Conservation (phyloP, 495 filamentous ascomycete genomes). For the Talaromyces thailandensis region DNA sequence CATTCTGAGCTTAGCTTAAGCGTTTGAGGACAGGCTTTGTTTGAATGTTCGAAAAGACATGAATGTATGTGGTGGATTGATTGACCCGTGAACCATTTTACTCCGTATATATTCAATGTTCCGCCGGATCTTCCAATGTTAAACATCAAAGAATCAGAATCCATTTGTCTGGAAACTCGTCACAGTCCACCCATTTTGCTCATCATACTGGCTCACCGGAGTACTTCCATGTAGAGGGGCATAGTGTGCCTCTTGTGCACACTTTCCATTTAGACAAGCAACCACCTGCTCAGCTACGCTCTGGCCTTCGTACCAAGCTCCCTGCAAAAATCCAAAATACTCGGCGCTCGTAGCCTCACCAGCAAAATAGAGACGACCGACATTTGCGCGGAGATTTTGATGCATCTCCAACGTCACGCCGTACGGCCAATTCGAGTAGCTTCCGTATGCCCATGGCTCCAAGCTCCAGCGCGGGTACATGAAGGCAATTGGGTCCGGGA, state of each 20-base stretch:
- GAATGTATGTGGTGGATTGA: too few species aligned
- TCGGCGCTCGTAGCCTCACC: slow-evolving; percentile 61
- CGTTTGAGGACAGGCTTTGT: too few species aligned
- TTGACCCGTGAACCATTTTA: too few species aligned
- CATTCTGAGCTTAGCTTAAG: too few species aligned
- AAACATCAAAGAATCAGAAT: neutral
- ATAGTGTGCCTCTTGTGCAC: slow-evolving; percentile 19
- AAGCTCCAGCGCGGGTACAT: slow-evolving; percentile 63
- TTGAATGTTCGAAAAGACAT: too few species aligned
- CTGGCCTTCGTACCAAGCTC: slow-evolving; percentile 54
- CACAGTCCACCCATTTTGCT: slow-evolving; percentile 24
- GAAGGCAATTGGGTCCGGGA: slow-evolving; percentile 62
- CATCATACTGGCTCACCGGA: slow-evolving; percentile 14
- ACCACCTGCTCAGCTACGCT: slow-evolving; percentile 45
- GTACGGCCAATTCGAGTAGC: slow-evolving; percentile 67
- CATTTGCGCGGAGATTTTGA: slow-evolving; percentile 64
- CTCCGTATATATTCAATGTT: neutral
- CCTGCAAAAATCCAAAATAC: slow-evolving; percentile 68
- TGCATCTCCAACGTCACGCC: slow-evolving; percentile 59
- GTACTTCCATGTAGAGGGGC: slow-evolving; percentile 21
- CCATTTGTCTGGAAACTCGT: slow-evolving; percentile 13
- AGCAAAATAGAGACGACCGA: slow-evolving; percentile 58
- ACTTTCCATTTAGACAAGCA: slow-evolving; percentile 15
- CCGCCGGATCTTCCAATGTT: neutral
- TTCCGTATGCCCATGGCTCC: slow-evolving; percentile 58